Evolutionary conservation across 495 filamentous ascomycete genomes (phyloP).

Genomic region (Penicillium daleae): DNA sequence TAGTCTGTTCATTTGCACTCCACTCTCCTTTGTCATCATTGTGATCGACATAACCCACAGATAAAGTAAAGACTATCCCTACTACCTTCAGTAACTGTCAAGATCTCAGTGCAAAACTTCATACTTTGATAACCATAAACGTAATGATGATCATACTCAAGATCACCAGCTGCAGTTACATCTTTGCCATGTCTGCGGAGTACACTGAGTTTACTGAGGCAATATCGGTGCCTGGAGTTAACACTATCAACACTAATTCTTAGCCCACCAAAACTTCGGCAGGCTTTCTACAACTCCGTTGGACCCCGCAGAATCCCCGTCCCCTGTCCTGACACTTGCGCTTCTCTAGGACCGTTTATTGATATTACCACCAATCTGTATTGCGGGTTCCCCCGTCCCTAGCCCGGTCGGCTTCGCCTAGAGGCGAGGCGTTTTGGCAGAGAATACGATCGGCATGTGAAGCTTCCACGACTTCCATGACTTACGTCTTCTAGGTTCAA

Average conservation of each 20-base stretch:
- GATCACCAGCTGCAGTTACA: neutral
- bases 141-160: neutral
- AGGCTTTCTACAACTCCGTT: neutral
- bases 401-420: conserved; percentile 8
- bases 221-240: neutral
- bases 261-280: neutral
- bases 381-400: neutral
- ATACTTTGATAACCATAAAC: neutral
- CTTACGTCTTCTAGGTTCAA: conserved; percentile 1
- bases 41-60: neutral
- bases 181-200: neutral
- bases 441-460: conserved; percentile 17
- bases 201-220: neutral
- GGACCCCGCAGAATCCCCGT: conserved; percentile 28
- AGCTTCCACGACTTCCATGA: conserved; percentile 1
- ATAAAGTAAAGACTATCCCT: conserved; percentile 3
- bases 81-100: neutral
- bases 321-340: conserved; percentile 21
- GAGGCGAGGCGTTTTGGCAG: conserved; percentile 16
- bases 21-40: neutral
- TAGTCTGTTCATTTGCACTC: neutral
- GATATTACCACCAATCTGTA: conserved; percentile 19
- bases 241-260: neutral
- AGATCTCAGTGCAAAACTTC: neutral
- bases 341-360: neutral